phyloP scores from a whole-genome alignment of 2,329 filamentous ascomycete genomes.

The Coniochaeta sp. region DNA sequence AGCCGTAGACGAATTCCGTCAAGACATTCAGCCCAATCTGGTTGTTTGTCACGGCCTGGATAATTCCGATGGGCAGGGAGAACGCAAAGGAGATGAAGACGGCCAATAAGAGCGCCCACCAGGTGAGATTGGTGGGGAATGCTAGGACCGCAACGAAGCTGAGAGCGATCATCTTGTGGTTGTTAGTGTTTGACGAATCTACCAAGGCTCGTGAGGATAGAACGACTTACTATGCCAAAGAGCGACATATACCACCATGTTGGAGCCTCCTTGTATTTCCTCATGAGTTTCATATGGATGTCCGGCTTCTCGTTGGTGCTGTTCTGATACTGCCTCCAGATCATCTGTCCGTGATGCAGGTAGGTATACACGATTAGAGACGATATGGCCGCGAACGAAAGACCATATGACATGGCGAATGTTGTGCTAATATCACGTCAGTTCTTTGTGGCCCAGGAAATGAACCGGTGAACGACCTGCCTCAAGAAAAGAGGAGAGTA shows the following conservation, averaged over 20 bases:
- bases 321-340: conserved; percentile 55
- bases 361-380: conserved; percentile 62
- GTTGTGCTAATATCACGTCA: conserved; percentile 45
- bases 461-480: conserved; percentile 17
- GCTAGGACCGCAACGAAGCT: conserved; percentile 48
- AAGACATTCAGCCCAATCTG: conserved; percentile 68
- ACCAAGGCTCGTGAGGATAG: too few species aligned
- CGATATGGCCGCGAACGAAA: conserved; percentile 66
- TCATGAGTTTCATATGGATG: conserved; percentile 59
- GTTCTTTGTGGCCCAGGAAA: background rate
- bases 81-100: conserved; percentile 58
- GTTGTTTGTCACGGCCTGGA: conserved; percentile 63
- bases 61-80: conserved; percentile 60
- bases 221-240: conserved; percentile 41
- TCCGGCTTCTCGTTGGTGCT: conserved; percentile 54
- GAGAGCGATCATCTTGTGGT: conserved; percentile 40
- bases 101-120: conserved; percentile 66
- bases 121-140: conserved; percentile 60
- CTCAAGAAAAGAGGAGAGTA: conserved; percentile 64
- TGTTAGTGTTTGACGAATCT: background rate
- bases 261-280: conserved; percentile 54
- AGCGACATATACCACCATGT: conserved; percentile 57
- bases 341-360: conserved; percentile 59
- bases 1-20: conserved; percentile 68
- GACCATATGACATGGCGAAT: conserved; percentile 61